These are phyloP conservation scores for Tulasnella sp. DNA, from an alignment of 768 basidiomycete genomes.

Conservation along the genomic window DNA sequence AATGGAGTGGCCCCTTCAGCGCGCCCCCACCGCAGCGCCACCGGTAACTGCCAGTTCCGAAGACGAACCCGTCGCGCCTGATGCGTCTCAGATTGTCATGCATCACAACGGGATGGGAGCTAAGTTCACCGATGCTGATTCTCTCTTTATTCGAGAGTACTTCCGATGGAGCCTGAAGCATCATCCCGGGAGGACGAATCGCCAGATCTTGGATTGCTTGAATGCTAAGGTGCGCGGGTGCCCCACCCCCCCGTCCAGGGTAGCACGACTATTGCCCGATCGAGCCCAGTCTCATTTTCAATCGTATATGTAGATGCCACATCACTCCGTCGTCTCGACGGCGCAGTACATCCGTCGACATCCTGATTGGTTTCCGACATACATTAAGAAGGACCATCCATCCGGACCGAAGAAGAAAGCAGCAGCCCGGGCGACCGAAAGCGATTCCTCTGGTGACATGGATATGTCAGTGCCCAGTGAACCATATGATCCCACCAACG, in stretches of 20 bases:
- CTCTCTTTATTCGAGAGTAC: not conserved
- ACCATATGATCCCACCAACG: slow-evolving; percentile 1
- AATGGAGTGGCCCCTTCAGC: too few species aligned
- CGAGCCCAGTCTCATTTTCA: not conserved
- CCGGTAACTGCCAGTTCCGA: not conserved
- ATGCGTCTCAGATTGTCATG: slow-evolving; percentile 2
- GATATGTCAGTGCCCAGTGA: too few species aligned
- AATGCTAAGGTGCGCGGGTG: slow-evolving; percentile 7
- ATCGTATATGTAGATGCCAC: not conserved
- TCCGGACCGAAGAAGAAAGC: not conserved
- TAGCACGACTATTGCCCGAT: too few species aligned
- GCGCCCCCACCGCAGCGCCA: too few species aligned
- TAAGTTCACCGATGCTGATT: slow-evolving; percentile 11
- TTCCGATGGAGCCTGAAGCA: slow-evolving; percentile 8
- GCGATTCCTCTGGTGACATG: not conserved
- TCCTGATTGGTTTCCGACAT: slow-evolving; percentile 1
- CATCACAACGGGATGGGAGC: slow-evolving; percentile 14
- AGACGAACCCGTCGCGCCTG: not conserved
- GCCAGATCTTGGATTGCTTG: slow-evolving; percentile 9
- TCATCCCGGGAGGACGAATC: not conserved
- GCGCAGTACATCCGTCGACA: slow-evolving; percentile 13
- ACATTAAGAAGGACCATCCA: not conserved
- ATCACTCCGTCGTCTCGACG: slow-evolving; percentile 6
- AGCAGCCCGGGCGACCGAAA: not conserved
- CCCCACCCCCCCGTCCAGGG: not conserved